Base-by-base conservation (phyloP, 2,329 filamentous ascomycete genomes). In the Penicillium psychrosexuale region DNA sequence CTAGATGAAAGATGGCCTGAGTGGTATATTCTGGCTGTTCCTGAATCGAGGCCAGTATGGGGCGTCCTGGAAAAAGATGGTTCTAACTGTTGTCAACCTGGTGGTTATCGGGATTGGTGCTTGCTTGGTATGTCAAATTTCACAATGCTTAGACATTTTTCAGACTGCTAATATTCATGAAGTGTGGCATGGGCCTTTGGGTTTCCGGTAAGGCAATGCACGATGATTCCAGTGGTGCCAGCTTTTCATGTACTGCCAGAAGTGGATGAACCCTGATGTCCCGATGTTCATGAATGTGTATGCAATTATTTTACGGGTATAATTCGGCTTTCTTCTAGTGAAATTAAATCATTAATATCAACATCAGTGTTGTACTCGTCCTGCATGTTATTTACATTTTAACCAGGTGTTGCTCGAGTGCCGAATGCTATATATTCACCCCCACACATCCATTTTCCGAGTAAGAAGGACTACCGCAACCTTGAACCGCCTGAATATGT, bases 121-220 rank as follows among this genome's bases (percentile, higher is more conserved):
- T 12, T 60, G 58, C 24, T 42, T 60, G 19, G 56, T 60, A 36
- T 36, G 52, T 45, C n/a, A 39, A 13, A 2, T 1, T 19, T 24
- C 8, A 1, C 1, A 13, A 24, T 30, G 0, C 11, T 22, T 1
- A 1, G 4, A 19, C 8, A 3, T n/a, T 4, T 5, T 5, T 17
- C 15, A 11, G 1, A 44, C 6, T 12, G 4, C 28, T 38, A 28
- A 37, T 22, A 5, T 8, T 17, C 0, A 17, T 12, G 2, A 1
- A 56, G 53, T 61, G 60, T 34, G 60, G 56, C 8, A 62, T 62
- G 58, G 60, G 58, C 6, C 40, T 62, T 3, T 62, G 60, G 58
- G 56, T 56, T 1, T 61, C 58, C 36, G 60, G 58, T 1, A 59
- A 59, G 38, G 56, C 60, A 2, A 61, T 62, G 15, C 58, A 62